phyloP scores from a whole-genome alignment of 139 green algal species.

The Pseudopediastrum boryanum region DNA sequence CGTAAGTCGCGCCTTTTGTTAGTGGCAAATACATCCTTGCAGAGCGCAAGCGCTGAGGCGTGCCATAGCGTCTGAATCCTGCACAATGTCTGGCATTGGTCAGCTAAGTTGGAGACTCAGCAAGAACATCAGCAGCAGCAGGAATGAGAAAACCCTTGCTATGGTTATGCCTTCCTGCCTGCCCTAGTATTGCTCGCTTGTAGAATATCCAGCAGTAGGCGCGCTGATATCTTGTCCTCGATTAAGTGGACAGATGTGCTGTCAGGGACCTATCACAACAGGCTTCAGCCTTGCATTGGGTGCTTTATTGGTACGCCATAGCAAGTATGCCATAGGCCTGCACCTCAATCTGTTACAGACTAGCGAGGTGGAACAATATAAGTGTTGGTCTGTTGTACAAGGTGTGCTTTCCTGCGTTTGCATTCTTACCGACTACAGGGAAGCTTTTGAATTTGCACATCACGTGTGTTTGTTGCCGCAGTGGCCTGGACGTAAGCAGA shows the following conservation, averaged over 20 bases:
- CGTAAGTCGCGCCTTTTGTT: background rate
- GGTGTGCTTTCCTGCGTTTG: background rate
- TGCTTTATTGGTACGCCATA: background rate
- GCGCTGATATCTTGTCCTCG: no score
- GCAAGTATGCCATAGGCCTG: background rate
- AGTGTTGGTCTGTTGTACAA: background rate
- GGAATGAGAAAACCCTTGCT: background rate
- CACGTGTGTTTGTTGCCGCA: constrained; percentile 22
- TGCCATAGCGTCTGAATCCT: background rate
- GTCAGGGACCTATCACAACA: no score
- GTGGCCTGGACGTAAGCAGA: constrained; percentile 35
- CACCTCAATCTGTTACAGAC: background rate
- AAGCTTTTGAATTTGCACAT: no score
- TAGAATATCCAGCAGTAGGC: no score
- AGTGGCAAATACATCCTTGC: background rate
- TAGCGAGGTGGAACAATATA: background rate
- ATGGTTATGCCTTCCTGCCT: background rate
- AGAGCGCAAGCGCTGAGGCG: background rate
- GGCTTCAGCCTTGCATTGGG: no score
- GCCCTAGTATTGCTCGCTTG: background rate
- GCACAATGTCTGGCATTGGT: no score
- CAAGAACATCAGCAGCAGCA: no score
- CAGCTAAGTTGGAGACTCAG: no score
- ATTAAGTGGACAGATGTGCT: no score
- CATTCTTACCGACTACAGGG: background rate